These are phyloP conservation scores for Phytophthora niederhauseri DNA, from an alignment of 352 stramenopile species.

Conservation along the genomic window DNA sequence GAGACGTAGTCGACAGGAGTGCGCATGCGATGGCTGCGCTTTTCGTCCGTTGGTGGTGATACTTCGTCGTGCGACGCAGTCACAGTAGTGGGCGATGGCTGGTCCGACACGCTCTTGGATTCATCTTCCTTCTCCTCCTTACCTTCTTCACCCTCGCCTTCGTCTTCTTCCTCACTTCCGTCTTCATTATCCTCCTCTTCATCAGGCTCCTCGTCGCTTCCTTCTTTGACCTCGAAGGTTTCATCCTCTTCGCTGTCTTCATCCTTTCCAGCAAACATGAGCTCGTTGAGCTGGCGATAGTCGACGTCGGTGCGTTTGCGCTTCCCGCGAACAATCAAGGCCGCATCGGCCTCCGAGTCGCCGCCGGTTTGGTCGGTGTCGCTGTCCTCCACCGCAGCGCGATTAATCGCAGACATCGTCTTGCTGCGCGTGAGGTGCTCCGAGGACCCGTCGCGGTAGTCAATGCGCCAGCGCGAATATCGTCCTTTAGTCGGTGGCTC, in stretches of 20 bases:
- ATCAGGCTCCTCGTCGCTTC: conserved; percentile 38
- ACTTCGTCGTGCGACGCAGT: conserved; percentile 27
- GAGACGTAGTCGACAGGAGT: conserved; percentile 57
- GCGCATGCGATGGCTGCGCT: conserved; percentile 30
- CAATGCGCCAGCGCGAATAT: conserved; percentile 61
- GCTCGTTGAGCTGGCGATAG: conserved; percentile 81
- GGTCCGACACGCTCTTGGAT: conserved; percentile 15
- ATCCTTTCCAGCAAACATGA: conserved; percentile 78
- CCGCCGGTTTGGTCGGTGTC: conserved; percentile 17
- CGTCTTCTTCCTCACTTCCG: conserved; percentile 24
- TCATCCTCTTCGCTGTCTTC: conserved; percentile 61
- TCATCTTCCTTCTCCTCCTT: conserved; percentile 5
- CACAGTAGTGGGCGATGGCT: conserved; percentile 33
- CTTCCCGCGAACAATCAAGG: conserved; percentile 72
- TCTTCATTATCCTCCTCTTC: conserved; percentile 42
- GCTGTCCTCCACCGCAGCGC: conserved; percentile 32
- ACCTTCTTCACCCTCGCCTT: conserved; percentile 24
- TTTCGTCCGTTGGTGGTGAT: conserved; percentile 18
- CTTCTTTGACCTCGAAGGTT: conserved; percentile 54
- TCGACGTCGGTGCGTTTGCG: conserved; percentile 80
- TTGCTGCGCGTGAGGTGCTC: conserved; percentile 42
- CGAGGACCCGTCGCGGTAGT: conserved; percentile 62
- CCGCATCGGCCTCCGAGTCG: conserved; percentile 34
- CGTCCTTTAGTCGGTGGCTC: conserved; percentile 20
- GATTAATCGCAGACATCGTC: conserved; percentile 37